Conservation (phyloP, 208 protist genomes). For the Blastocrithidia nonstop region DNA sequence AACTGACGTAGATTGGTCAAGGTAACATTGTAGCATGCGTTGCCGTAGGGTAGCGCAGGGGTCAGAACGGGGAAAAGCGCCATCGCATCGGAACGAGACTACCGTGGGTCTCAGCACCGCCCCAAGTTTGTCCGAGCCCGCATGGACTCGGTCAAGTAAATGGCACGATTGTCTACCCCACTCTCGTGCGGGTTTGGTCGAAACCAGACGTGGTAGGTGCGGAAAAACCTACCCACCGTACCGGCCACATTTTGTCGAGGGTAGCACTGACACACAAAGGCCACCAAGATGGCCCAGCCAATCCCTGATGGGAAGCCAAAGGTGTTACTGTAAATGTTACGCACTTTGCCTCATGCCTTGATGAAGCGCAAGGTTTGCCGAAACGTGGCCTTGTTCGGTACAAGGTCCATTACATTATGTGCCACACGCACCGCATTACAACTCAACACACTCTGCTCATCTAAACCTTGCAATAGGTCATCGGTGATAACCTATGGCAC, state of each 20-base stretch:
- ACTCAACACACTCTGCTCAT: conserved; percentile 88
- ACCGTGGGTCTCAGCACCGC: conserved; percentile 64
- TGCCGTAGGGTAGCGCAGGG: conserved; percentile 95
- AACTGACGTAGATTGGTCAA: conserved; percentile 88
- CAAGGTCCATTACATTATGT: conserved; percentile 92
- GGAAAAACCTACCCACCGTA: conserved; percentile 92
- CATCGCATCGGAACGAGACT: conserved; percentile 76
- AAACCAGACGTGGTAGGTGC: conserved; percentile 85
- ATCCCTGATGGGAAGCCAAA: conserved; percentile 96
- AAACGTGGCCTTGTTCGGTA: conserved; percentile 92
- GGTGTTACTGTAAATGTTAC: conserved; percentile 93
- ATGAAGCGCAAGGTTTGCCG: conserved; percentile 91
- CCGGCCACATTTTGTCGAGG: conserved; percentile 89
- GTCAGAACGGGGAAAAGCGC: conserved; percentile 97
- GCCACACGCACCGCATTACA: conserved; percentile 95
- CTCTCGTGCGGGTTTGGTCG: conserved; percentile 72
- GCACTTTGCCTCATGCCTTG: conserved; percentile 93
- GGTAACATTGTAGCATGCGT: conserved; percentile 95
- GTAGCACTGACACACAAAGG: conserved; percentile 95
- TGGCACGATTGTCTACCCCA: conserved; percentile 69
- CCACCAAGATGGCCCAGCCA: conserved; percentile 93
- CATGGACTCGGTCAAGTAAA: conserved; percentile 78
- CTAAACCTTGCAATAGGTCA: conserved; percentile 81
- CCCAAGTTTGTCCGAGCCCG: conserved; percentile 52
- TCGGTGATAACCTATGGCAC: conserved; percentile 92